phyloP scores from a whole-genome alignment of 768 basidiomycete species.

The Lentinula aciculospora region DNA sequence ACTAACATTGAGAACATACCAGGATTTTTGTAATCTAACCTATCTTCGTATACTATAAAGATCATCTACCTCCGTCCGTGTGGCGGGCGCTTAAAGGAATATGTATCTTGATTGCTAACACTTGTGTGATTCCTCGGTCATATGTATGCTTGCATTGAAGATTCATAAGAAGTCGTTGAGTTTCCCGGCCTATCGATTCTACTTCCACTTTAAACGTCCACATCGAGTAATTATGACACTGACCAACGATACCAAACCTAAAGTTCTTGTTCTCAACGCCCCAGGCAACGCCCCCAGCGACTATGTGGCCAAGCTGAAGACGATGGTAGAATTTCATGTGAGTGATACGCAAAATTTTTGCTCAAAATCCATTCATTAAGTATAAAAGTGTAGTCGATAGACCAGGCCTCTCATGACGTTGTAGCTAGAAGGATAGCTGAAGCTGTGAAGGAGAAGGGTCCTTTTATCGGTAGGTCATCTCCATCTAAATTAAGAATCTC shows the following conservation, averaged over 20 bases:
- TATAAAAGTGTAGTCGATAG: not conserved
- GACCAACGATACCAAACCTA: not conserved
- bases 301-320: not conserved
- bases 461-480: not conserved
- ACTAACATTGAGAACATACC: not conserved
- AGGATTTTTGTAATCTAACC: not conserved
- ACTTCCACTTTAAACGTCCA: not conserved
- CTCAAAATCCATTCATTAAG: not conserved
- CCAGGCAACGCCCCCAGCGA: not conserved
- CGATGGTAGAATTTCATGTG: conserved; percentile 2
- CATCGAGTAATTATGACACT: not conserved
- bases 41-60: not conserved
- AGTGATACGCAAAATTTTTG: not conserved
- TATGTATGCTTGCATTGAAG: not conserved
- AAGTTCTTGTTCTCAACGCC: conserved; percentile 2
- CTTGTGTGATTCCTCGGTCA: not conserved
- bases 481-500: not conserved
- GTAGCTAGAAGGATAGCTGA: conserved; percentile 1
- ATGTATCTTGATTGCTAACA: no score
- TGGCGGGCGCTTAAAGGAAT: no score
- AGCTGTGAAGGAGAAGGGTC: conserved; percentile 1
- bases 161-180: not conserved
- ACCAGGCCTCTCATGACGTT: conserved; percentile 4
- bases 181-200: not conserved
- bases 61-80: not conserved